A percentile compares a stretch with the other conserved stretches of the same genome.
These are phyloP conservation scores for Globisporangium splendens DNA, from an alignment of 352 stramenopile species.

Conservation along the genomic window DNA sequence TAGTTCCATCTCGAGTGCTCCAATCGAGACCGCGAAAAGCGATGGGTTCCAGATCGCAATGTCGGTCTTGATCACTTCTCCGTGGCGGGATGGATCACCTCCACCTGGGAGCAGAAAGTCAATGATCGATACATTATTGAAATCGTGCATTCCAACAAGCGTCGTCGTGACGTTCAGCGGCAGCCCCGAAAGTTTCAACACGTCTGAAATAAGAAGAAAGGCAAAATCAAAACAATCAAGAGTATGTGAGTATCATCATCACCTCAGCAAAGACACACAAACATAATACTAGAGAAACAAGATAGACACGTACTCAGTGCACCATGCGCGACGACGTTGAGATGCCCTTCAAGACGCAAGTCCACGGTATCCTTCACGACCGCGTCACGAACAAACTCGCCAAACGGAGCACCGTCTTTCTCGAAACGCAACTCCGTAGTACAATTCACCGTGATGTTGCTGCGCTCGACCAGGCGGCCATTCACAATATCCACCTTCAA, in stretches of 20 bases:
- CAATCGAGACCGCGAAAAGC: slow-evolving; percentile 64
- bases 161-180: slow-evolving; percentile 39
- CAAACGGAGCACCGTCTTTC: slow-evolving; percentile 45
- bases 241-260: slow-evolving; percentile 1
- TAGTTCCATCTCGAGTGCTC: slow-evolving; percentile 52
- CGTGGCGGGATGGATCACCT: slow-evolving; percentile 21
- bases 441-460: slow-evolving; percentile 74
- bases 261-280: background rate
- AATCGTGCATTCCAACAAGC: slow-evolving; percentile 62
- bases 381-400: slow-evolving; percentile 63
- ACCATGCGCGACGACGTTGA: slow-evolving; percentile 60
- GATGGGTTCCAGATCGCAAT: slow-evolving; percentile 74
- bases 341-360: slow-evolving; percentile 42
- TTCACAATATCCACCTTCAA: slow-evolving; percentile 50
- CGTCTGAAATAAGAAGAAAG: slow-evolving; percentile 22
- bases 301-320: slow-evolving; percentile 43
- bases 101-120: slow-evolving; percentile 56
- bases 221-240: background rate
- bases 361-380: slow-evolving; percentile 44
- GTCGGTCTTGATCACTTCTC: slow-evolving; percentile 51
- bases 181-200: slow-evolving; percentile 41
- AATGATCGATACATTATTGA: slow-evolving; percentile 55
- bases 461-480: slow-evolving; percentile 46
- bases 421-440: slow-evolving; percentile 41
- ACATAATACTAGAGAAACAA: background rate